A percentile compares a stretch with the other conserved stretches of the same genome.
Evolutionary conservation across 208 protist species (phyloP).

Genomic region (Acanthamoeba lugdunensis): DNA sequence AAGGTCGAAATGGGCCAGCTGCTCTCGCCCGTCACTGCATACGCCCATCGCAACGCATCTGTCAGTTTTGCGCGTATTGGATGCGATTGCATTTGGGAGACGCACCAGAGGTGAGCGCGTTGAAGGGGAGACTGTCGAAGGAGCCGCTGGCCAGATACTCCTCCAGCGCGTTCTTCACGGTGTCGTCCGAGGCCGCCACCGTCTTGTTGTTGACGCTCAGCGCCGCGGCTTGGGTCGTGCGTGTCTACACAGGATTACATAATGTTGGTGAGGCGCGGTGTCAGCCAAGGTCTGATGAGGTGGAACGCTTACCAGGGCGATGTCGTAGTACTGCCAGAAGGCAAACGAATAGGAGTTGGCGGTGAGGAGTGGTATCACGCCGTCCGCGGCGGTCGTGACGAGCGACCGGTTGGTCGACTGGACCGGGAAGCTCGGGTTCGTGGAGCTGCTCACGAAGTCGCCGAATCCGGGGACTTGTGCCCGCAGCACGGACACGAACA

Average conservation of each 20-base stretch:
- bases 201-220: background rate
- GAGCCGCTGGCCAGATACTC: background rate
- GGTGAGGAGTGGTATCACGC: background rate
- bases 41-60: no score
- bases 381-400: background rate
- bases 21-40: background rate
- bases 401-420: background rate
- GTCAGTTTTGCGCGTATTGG: background rate
- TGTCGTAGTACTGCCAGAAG: background rate
- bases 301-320: background rate
- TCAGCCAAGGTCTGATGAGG: background rate
- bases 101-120: background rate
- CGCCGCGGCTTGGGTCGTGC: background rate
- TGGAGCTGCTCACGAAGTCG: background rate
- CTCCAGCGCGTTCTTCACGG: background rate
- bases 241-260: background rate
- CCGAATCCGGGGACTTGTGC: background rate
- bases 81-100: background rate
- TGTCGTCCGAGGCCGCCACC: background rate
- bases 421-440: constrained; percentile 18
- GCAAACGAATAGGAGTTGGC: background rate
- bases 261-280: background rate
- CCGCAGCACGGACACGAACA: background rate
- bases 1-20: constrained; percentile 49
- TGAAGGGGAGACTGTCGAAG: background rate